A percentile compares a stretch with the other conserved stretches of the same genome.
Conservation (phyloP, 2,329 filamentous ascomycete species). For the Stachybotrys chartarum region DNA sequence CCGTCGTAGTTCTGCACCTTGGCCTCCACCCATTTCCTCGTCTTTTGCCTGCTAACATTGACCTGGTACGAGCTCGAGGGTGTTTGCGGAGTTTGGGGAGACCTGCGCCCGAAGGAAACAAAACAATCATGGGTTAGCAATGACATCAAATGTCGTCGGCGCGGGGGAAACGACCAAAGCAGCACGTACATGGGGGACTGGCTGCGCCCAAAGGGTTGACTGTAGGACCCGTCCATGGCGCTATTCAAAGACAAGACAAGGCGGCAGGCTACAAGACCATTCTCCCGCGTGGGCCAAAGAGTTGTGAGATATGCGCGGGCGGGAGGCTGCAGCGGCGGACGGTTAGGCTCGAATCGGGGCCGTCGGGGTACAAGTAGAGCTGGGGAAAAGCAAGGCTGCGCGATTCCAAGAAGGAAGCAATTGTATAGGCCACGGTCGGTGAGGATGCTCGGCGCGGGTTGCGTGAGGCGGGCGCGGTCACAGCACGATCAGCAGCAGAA, state of each 20-base stretch:
- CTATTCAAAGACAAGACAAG: background rate
- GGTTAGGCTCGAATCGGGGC: background rate
- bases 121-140: slow-evolving; percentile 7
- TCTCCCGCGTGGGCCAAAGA: background rate
- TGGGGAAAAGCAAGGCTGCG: too few species aligned
- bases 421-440: background rate
- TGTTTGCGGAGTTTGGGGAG: slow-evolving; percentile 20
- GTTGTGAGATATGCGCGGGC: background rate
- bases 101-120: background rate
- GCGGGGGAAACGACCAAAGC: background rate
- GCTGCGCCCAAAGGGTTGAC: slow-evolving; percentile 18
- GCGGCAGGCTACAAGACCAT: background rate
- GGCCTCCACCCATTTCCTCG: slow-evolving; percentile 91
- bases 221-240: slow-evolving; percentile 22
- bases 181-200: slow-evolving; percentile 19
- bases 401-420: background rate
- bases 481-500: background rate
- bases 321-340: background rate
- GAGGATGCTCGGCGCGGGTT: background rate
- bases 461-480: too few species aligned
- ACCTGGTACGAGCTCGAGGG: slow-evolving; percentile 55
- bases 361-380: background rate
- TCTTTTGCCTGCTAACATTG: slow-evolving; percentile 84
- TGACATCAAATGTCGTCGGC: background rate
- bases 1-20: slow-evolving; percentile 83